Percentiles rank a stretch among this genome's conserved stretches.
Conservation (phyloP, 352 stramenopile genomes). For the Paralagenidium karlingii region DNA sequence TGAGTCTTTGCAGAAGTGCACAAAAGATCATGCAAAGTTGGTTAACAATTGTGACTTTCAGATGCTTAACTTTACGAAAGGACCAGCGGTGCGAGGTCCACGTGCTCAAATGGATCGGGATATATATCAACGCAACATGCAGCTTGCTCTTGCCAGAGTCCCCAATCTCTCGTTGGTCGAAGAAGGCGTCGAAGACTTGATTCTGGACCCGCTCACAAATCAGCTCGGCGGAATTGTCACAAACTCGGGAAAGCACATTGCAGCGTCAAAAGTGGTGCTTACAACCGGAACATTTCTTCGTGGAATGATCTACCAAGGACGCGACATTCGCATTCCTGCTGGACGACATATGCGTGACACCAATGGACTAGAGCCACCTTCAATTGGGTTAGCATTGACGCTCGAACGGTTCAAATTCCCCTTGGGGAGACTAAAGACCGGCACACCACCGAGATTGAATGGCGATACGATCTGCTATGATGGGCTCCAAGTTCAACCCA, state of each 20-base stretch:
- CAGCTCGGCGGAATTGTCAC: conserved; percentile 53
- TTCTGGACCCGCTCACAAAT: conserved; percentile 65
- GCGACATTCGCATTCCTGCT: conserved; percentile 83
- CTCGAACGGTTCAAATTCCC: conserved; percentile 89
- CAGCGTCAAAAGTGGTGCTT: conserved; percentile 81
- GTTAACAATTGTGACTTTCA: conserved; percentile 4
- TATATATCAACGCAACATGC: conserved; percentile 94
- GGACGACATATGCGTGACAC: conserved; percentile 85
- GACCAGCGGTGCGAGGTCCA: conserved; percentile 77
- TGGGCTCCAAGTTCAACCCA: conserved; percentile 84
- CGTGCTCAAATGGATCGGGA: conserved; percentile 96
- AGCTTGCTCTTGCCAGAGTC: conserved; percentile 52
- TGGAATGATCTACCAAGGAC: conserved; percentile 93
- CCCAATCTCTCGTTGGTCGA: conserved; percentile 90
- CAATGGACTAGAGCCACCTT: conserved; percentile 88
- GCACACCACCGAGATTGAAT: conserved; percentile 94
- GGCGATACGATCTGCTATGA: conserved; percentile 93
- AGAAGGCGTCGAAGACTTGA: conserved; percentile 91
- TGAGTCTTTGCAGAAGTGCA: conserved; percentile 12
- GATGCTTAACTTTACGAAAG: conserved; percentile 94
- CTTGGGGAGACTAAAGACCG: conserved; percentile 93
- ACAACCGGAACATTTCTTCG: conserved; percentile 97
- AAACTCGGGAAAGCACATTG: conserved; percentile 34
- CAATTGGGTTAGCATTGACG: conserved; percentile 88
- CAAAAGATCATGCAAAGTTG: background rate